Percentiles rank a stretch among this genome's conserved stretches.
These are phyloP conservation scores for Penicillium waksmanii DNA, from an alignment of 495 filamentous ascomycete species.

Conservation along the genomic window DNA sequence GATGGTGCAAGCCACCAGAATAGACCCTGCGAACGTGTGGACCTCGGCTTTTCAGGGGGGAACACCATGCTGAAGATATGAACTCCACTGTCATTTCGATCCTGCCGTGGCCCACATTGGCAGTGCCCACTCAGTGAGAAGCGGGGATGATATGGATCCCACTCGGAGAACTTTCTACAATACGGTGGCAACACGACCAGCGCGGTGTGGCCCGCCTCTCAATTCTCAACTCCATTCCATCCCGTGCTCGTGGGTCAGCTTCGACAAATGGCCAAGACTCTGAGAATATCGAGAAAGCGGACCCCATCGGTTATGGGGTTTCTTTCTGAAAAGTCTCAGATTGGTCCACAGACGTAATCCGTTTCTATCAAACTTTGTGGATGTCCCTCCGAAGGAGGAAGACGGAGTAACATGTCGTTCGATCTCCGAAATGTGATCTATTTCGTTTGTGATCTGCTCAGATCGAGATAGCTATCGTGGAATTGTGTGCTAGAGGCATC, in stretches of 20 bases:
- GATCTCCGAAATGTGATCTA: not conserved
- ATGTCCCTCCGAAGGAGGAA: too few relatives aligned
- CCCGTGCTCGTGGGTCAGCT: not conserved
- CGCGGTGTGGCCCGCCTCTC: not conserved
- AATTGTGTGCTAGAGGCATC: not conserved
- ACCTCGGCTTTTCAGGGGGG: slow-evolving; percentile 5
- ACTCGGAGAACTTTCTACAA: not conserved
- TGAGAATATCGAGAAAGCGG: not conserved
- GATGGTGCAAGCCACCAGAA: slow-evolving; percentile 4
- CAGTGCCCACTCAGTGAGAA: not conserved
- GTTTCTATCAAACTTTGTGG: not conserved
- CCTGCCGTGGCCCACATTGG: not conserved
- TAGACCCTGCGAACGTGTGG: slow-evolving; percentile 7
- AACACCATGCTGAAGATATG: slow-evolving; percentile 1
- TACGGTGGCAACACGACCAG: not conserved
- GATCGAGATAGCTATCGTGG: not conserved
- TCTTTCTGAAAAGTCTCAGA: not conserved
- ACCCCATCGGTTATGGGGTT: not conserved
- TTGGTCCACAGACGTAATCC: not conserved
- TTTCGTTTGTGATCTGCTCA: not conserved
- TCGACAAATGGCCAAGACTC: not conserved
- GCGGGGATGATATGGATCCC: not conserved
- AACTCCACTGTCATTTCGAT: not conserved
- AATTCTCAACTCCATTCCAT: not conserved
- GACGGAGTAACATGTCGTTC: not conserved